Conservation (phyloP, 2,329 filamentous ascomycete species). For the Zymoseptoria passerinii region DNA sequence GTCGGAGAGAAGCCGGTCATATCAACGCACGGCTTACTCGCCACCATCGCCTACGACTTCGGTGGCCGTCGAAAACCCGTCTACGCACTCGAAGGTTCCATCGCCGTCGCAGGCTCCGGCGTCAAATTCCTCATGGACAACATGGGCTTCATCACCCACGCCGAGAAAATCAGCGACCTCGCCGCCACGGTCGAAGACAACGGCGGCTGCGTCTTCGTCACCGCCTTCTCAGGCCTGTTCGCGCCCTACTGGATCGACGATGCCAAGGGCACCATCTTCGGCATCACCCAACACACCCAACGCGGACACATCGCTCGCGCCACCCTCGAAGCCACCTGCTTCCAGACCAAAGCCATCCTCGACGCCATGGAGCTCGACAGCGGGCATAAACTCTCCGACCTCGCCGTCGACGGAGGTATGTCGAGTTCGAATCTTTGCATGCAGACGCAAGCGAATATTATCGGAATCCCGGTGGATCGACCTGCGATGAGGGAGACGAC, state of each 20-base stretch:
- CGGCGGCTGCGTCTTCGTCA: constrained; percentile 77
- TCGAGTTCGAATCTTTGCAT: constrained; percentile 83
- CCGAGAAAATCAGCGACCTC: constrained; percentile 55
- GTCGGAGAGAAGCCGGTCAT: constrained; percentile 78
- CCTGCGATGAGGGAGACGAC: constrained; percentile 88
- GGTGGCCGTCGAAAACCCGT: constrained; percentile 50
- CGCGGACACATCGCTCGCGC: constrained; percentile 81
- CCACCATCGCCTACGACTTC: constrained; percentile 83
- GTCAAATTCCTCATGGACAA: constrained; percentile 66
- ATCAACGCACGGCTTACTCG: constrained; percentile 71
- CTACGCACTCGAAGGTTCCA: constrained; percentile 73
- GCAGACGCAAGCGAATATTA: constrained; percentile 83
- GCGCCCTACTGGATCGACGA: constrained; percentile 94
- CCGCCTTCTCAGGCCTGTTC: constrained; percentile 83
- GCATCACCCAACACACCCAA: constrained; percentile 58
- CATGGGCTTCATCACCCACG: constrained; percentile 55
- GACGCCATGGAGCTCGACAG: constrained; percentile 87
- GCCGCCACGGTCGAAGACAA: constrained; percentile 62
- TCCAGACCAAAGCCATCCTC: constrained; percentile 85
- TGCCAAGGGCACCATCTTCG: constrained; percentile 51
- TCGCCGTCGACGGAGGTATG: constrained; percentile 84
- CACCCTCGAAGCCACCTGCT: constrained; percentile 84
- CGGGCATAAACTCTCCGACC: constrained; percentile 61
- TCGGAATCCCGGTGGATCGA: constrained; percentile 72
- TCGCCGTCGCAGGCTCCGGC: constrained; percentile 70